Percentiles rank a stretch among this genome's conserved stretches.
These are phyloP conservation scores for Limnanthes douglasii DNA, from an alignment of 345 rosid species.

Conservation along the genomic window DNA sequence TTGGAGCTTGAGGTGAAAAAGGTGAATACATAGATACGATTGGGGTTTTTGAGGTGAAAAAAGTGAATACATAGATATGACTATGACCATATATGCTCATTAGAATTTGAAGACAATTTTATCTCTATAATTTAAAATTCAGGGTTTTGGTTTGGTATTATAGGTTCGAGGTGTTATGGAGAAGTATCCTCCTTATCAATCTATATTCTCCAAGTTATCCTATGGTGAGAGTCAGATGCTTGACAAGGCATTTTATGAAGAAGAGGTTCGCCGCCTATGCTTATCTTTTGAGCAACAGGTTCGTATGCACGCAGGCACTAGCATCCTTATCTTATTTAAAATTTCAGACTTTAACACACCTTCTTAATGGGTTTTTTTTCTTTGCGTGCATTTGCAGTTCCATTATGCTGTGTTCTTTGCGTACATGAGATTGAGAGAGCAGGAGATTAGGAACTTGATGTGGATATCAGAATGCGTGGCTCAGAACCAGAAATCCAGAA, in stretches of 20 bases:
- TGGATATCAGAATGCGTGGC: conserved; percentile 99
- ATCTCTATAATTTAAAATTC: background rate
- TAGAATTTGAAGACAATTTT: no score
- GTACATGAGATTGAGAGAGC: conserved; percentile 95
- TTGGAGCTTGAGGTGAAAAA: no score
- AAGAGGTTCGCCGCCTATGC: conserved; percentile 98
- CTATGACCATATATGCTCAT: no score
- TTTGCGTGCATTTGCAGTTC: conserved; percentile 81
- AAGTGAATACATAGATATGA: no score
- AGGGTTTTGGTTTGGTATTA: conserved; percentile 8
- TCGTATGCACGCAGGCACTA: conserved; percentile 9
- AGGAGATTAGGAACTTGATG: conserved; percentile 96
- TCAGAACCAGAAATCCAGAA: conserved; percentile 95
- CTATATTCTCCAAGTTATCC: conserved; percentile 69
- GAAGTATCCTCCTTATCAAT: conserved; percentile 87
- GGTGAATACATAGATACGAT: no score
- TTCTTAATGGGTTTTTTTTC: no score
- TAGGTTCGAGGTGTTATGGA: conserved; percentile 94
- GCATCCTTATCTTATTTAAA: no score
- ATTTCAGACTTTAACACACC: no score
- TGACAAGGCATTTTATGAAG: conserved; percentile 95
- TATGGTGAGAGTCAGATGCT: conserved; percentile 99
- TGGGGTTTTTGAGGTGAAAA: no score
- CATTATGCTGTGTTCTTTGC: conserved; percentile 91
- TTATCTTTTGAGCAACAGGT: conserved; percentile 97